These are phyloP conservation scores for Aspergillus heteromorphus DNA, from an alignment of 495 filamentous ascomycete genomes.

Conservation along the genomic window DNA sequence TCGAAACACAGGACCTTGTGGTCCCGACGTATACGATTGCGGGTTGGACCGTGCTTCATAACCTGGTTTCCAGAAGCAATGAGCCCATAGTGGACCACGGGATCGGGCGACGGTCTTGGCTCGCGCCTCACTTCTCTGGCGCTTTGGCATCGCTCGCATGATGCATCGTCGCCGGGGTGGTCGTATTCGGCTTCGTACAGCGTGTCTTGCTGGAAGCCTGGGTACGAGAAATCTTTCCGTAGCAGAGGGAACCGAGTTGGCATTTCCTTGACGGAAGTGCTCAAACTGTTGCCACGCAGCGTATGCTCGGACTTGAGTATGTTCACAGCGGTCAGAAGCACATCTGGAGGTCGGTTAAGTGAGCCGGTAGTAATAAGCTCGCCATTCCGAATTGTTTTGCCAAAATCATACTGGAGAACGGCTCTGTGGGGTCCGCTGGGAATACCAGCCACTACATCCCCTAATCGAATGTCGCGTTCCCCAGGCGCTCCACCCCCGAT, in stretches of 20 bases:
- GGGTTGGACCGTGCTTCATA: constrained; percentile 16
- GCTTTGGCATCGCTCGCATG: too few relatives aligned
- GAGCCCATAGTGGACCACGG: constrained; percentile 20
- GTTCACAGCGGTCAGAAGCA: constrained; percentile 5
- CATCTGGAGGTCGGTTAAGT: constrained; percentile 9
- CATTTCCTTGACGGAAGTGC: too few relatives aligned
- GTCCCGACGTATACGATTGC: constrained; percentile 18
- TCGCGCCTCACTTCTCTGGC: too few relatives aligned
- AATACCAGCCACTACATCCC: constrained; percentile 35
- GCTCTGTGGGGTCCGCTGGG: constrained; percentile 10
- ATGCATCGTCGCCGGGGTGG: too few relatives aligned
- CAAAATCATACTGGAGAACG: constrained; percentile 20
- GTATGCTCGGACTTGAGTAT: too few relatives aligned
- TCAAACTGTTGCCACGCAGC: too few relatives aligned
- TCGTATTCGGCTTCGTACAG: too few relatives aligned
- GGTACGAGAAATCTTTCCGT: too few relatives aligned
- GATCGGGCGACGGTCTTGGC: too few relatives aligned
- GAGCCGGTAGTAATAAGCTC: constrained; percentile 4
- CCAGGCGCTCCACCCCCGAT: constrained; percentile 40
- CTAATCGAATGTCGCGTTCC: constrained; percentile 29
- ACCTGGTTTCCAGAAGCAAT: constrained; percentile 26
- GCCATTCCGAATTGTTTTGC: constrained; percentile 8
- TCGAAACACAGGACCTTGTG: constrained; percentile 28
- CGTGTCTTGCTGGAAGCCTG: too few relatives aligned
- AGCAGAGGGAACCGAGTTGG: too few relatives aligned